phyloP scores from a whole-genome alignment of 1,139 yeast species.

The Kodamaea fungicola region DNA sequence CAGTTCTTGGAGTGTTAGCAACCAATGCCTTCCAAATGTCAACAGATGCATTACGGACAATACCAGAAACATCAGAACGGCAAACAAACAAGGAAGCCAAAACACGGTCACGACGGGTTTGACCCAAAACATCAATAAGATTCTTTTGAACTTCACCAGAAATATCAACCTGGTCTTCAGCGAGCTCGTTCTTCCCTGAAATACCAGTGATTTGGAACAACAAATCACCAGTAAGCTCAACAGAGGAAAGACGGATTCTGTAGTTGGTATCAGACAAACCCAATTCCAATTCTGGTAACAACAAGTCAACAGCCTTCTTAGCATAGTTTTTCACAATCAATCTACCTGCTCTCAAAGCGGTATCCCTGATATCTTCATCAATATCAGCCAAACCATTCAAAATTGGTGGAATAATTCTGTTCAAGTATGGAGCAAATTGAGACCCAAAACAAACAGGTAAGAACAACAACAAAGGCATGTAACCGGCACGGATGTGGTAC shows the following conservation, averaged over 20 bases:
- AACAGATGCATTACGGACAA: constrained; percentile 87
- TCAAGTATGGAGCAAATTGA: constrained; percentile 86
- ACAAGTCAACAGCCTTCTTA: constrained; percentile 84
- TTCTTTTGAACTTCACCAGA: constrained; percentile 62
- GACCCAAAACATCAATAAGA: constrained; percentile 78
- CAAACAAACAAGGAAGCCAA: constrained; percentile 84
- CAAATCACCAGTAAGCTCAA: constrained; percentile 95
- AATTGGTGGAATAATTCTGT: constrained; percentile 84
- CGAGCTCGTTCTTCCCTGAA: constrained; percentile 61
- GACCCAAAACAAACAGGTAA: constrained; percentile 94
- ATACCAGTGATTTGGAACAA: constrained; percentile 94
- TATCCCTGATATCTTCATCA: constrained; percentile 83
- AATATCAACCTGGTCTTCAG: constrained; percentile 57
- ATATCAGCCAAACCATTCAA: constrained; percentile 87
- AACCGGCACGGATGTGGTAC: constrained; percentile 82
- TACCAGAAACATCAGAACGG: constrained; percentile 85
- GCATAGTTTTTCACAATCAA: constrained; percentile 90
- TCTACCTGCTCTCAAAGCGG: constrained; percentile 90
- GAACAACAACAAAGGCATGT: constrained; percentile 83
- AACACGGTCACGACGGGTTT: constrained; percentile 83
- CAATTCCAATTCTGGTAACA: constrained; percentile 88
- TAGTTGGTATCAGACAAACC: constrained; percentile 82
- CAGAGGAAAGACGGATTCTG: constrained; percentile 90
- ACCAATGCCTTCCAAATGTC: constrained; percentile 98
- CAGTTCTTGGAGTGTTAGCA: constrained; percentile 93